Evolutionary conservation across 768 basidiomycete genomes (phyloP), one percentile per base, ranked within the genome.

Genomic region (Russula griseocarnosa): DNA sequence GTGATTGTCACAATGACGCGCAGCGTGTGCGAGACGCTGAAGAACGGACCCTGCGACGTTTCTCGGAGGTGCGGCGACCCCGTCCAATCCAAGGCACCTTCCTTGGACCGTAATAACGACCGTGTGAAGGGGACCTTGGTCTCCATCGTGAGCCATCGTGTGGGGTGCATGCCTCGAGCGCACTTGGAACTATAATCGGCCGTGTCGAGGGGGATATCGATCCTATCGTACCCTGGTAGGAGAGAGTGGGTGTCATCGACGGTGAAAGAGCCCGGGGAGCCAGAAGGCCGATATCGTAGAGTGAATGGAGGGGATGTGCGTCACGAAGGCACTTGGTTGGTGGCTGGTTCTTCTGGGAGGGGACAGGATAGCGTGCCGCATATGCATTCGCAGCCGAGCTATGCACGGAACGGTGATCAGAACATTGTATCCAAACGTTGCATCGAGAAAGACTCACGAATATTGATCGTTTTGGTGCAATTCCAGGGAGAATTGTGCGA

Each of bases 391-490:
- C 76, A n/a, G 78, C 74, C 9, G 74, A 70, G 20, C 73, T 77
- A 57, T 26, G 42, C n/a, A 32, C 26, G 6, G 2, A 24, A 42
- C 26, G 36, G 22, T 14, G 4, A 32, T 54, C 5, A 26, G 42
- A 28, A 16, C 20, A 4, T n/a, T 42, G 9, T 36, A 36, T 13
- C 34, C 5, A 20, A 47, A 54, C 5, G 61, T 47, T 30, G 38
- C 22, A 55, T 24, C 24, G 65, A 52, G 26, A 30, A 32, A 58
- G 49, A 70, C 82, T 38, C 69, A 90, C 90, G 87, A 79, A 73
- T 80, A 87, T 58, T 79, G 79, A 69, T 93, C 91, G 46, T 76
- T 73, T 66, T 94, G 91, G 38, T 81, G 72, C 32, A 90, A 68
- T 60, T 87, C 79, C 6, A 86, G 73, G 6, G 77, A 74, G 65